phyloP scores from a whole-genome alignment of 768 basidiomycete genomes.

The Neoboletus brunneissimus region DNA sequence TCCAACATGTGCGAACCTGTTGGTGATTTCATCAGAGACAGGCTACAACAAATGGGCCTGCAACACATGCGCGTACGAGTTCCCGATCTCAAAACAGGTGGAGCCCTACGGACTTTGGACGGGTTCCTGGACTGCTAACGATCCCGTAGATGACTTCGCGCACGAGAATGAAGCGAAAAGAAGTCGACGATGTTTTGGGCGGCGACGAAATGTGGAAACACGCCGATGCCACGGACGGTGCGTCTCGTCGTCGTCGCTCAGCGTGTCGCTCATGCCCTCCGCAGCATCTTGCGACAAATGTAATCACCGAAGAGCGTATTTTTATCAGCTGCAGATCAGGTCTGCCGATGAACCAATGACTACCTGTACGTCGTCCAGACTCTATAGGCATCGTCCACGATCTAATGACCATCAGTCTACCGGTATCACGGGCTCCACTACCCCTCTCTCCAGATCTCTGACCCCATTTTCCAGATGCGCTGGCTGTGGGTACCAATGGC shows the following conservation, averaged over 20 bases:
- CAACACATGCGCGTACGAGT: constrained; percentile 93
- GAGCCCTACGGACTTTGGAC: not conserved
- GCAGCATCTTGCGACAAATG: constrained; percentile 71
- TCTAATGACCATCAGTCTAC: constrained; percentile 46
- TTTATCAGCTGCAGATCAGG: constrained; percentile 93
- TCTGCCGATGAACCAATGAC: constrained; percentile 94
- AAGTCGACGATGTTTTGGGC: constrained; percentile 93
- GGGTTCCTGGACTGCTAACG: not conserved
- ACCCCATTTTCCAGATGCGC: constrained; percentile 45
- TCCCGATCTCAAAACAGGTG: constrained; percentile 37
- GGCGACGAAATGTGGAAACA: constrained; percentile 93
- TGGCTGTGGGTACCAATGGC: constrained; percentile 63
- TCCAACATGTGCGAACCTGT: constrained; percentile 88
- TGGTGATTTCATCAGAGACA: constrained; percentile 72
- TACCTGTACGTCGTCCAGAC: constrained; percentile 19
- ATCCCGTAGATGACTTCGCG: constrained; percentile 82
- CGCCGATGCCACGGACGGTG: constrained; percentile 83
- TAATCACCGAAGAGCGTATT: constrained; percentile 83
- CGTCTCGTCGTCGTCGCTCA: constrained; percentile 8
- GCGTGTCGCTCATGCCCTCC: not conserved
- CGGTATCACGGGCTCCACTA: constrained; percentile 37
- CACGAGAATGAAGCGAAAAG: constrained; percentile 81
- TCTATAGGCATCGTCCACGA: not conserved
- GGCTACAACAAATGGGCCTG: constrained; percentile 93
- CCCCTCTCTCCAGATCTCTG: not conserved